Base-by-base conservation (phyloP, 768 basidiomycete genomes). In the Rickenella mellea region DNA sequence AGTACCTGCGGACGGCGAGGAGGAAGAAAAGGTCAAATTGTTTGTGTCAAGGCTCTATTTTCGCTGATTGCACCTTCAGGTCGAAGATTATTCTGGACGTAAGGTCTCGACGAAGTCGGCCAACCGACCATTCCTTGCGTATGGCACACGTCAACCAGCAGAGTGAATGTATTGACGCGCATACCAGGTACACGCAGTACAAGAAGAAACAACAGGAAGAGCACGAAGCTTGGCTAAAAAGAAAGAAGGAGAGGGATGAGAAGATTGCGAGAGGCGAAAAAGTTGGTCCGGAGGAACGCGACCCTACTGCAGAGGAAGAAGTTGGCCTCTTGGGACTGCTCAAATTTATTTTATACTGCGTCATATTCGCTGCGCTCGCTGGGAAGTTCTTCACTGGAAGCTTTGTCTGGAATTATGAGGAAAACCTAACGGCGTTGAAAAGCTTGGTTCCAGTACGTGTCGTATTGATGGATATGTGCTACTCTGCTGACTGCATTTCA, bases 321-420 rank as follows among this genome's bases (percentile, higher is more conserved):
- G 70, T 89, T 33, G 80, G 78, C 38, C 47, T 78, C 28, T 54
- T 73, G 25, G 80, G 76, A 19, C 55, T 89, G 36, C 59, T 89
- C 55, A 87, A 83, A 58, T 81, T 87, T 56, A 49, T 85, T 27
- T 45, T 84, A 38, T 73, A 75, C 49, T 39, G 74, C 2, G 40
- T 78, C 17, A 50, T 85, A 39, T 60, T 78, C 47, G 46, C 72
- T 28, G 54, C 75, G 1, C 65, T 88, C 24, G 71, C 80, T 27
- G 83, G 90, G 41, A 84, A 83, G 56, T 90, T 93, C 61, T 65
- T 93, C 55, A 87, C 87, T 0, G 86, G 83, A n/a, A 87, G 81
- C 55, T 88, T 78, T 56, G 62, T 78, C 17, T 96, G 90, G 89
- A 88, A 91, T 48, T 76, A 80, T 52, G 69, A 83, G 48, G 74